Evolutionary conservation across 139 green algal species (phyloP), one percentile per base, ranked within the genome.

Genomic region (Yamagishiella unicocca): DNA sequence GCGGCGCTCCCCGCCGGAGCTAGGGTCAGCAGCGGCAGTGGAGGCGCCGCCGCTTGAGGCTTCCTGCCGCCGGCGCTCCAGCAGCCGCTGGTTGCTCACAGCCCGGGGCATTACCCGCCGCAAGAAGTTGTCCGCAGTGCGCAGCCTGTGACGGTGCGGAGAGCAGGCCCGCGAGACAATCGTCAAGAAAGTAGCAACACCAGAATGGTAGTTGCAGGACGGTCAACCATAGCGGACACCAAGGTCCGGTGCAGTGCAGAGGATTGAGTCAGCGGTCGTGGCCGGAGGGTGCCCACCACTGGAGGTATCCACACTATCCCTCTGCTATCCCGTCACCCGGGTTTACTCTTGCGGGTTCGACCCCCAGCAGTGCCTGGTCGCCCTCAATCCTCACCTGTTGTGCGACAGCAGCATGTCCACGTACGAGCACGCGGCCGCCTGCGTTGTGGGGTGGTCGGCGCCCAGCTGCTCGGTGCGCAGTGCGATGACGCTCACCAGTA

Each of bases 81-180:
- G 19, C 24, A 22, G 17, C 37, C 55, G 77, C 27, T 73, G 55
- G 77, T 58, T 24, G 24, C 29, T 25, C 3, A 45, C 27, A 5
- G 55, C 38, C 0, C 55, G 79, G 40, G 79, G 61, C 29, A 75
- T 7, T 29, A 73, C 33, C 6, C 61, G 61, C 6, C 21, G 8
- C 17, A 85, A 42, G 38, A 85, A 50, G 27, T 53, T 64, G 54
- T 85, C 79, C 0, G 79, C 79, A 1, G 61, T 37, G 5, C 61
- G 79, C 33, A 85, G 31, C 79, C 79, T 85, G 55, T 14, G 73
- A 25, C 14, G 50, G 50, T 25, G n/a, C n/a, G n/a, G n/a, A n/a
- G n/a, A n/a, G n/a, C n/a, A n/a, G n/a, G n/a, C n/a, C n/a, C n/a
- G n/a, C n/a, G n/a, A n/a, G n/a, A n/a, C n/a, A n/a, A n/a, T n/a